Conservation (phyloP, 2,329 filamentous ascomycete species). For the Cytospora piceae region DNA sequence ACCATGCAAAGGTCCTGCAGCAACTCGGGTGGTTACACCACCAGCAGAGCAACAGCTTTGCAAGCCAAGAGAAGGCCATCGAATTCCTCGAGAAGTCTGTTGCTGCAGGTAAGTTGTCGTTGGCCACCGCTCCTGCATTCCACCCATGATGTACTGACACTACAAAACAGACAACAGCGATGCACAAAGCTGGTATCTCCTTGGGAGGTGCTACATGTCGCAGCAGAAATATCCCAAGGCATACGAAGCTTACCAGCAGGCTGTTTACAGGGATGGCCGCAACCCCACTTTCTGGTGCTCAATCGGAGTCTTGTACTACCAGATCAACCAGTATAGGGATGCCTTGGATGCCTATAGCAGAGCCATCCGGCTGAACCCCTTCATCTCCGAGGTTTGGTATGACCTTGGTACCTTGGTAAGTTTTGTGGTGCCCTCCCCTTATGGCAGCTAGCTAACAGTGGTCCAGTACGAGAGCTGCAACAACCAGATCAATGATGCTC, state of each 20-base stretch:
- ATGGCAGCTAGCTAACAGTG: slow-evolving; percentile 30
- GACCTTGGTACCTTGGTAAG: slow-evolving; percentile 92
- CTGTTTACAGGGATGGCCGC: slow-evolving; percentile 94
- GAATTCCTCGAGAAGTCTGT: slow-evolving; percentile 98
- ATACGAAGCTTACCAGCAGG: slow-evolving; percentile 98
- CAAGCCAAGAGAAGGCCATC: slow-evolving; percentile 93
- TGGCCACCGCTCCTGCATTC: slow-evolving; percentile 26
- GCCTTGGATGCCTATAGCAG: slow-evolving; percentile 96
- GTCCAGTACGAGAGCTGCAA: slow-evolving; percentile 94
- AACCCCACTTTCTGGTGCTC: slow-evolving; percentile 99
- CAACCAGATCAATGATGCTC: slow-evolving; percentile 94
- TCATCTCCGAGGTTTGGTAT: slow-evolving; percentile 99
- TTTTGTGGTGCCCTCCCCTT: slow-evolving; percentile 37
- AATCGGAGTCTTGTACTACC: slow-evolving; percentile 97
- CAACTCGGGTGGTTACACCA: slow-evolving; percentile 98
- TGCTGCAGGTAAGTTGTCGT: slow-evolving; percentile 70
- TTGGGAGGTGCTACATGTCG: slow-evolving; percentile 98
- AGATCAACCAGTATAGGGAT: slow-evolving; percentile 99
- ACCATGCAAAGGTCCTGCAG: slow-evolving; percentile 96
- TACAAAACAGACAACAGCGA: slow-evolving; percentile 76
- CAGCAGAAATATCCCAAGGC: slow-evolving; percentile 99
- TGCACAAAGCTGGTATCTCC: slow-evolving; percentile 97
- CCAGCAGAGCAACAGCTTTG: slow-evolving; percentile 89
- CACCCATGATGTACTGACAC: slow-evolving; percentile 36
- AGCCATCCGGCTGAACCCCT: slow-evolving; percentile 93